Base-by-base conservation (phyloP, 768 basidiomycete genomes). In the Cystobasidium tubakii region DNA sequence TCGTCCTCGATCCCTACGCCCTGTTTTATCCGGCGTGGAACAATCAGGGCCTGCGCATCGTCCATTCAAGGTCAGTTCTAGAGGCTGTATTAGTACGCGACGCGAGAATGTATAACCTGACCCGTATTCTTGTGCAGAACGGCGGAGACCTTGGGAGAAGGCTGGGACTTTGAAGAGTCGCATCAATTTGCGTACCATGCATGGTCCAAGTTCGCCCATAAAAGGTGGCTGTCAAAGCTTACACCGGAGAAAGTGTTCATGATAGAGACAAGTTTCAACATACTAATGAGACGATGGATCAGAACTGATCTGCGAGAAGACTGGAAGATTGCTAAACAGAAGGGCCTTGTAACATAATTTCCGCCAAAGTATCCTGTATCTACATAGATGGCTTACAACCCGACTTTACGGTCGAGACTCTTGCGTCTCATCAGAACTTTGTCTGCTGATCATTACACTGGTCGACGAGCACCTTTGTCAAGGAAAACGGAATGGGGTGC, bases 1-100 rank as follows among this genome's bases (percentile, higher is more conserved):
- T 81, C 7, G 80, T 83, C 15, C 74, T 83, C 19, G 81, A 81
- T 25, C 78, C 81, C 39, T 75, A 79, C 17, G 78, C 81, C 0
- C 80, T 82, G 73, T 82, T 82, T 74, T 82, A 81, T 79, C 81
- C 81, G 6, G 67, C 80, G 15, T 82, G 81, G 69, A 79, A 79
- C 6, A 76, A 77, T 12, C 77, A 78, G 64, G 77, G 78, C 34
- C 76, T 79, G 44, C 67, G 69, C 25, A 77, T 79, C 33, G 79
- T 81, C 17, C 80, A 81, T 70, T 77, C 75, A 33, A 76, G 75
- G 66, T 67, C 3, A n/a, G 63, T 64, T 36, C 33, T 29, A 23
- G 42, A n/a, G n/a, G n/a, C n/a, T n/a, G n/a, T n/a, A n/a, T n/a
- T n/a, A n/a, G n/a, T n/a, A n/a, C n/a, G n/a, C n/a, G n/a, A n/a